phyloP scores from a whole-genome alignment of 2,329 filamentous ascomycete genomes.

The Phoma sp. region DNA sequence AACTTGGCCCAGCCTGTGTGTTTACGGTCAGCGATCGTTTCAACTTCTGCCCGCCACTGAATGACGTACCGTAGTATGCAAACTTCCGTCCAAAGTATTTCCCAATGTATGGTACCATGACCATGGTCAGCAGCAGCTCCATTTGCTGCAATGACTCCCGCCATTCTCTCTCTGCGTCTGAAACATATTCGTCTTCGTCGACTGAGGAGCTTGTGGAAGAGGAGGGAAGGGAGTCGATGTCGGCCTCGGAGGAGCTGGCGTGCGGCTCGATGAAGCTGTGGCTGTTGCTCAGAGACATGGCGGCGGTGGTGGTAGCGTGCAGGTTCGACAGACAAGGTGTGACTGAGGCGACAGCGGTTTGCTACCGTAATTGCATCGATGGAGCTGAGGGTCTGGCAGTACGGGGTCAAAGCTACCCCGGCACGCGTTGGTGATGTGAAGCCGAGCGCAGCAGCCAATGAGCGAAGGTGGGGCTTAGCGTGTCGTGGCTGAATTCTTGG shows the following conservation, averaged over 20 bases:
- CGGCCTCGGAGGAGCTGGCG: conserved; percentile 42
- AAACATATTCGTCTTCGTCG: conserved; percentile 66
- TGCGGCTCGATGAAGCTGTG: conserved; percentile 47
- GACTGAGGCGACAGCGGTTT: neutral
- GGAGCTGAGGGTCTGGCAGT: conserved; percentile 3
- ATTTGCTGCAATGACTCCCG: conserved; percentile 91
- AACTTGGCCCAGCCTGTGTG: conserved; percentile 89
- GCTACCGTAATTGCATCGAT: conserved; percentile 33
- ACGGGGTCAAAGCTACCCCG: conserved; percentile 18
- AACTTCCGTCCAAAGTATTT: conserved; percentile 95
- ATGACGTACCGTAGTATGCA: conserved; percentile 87
- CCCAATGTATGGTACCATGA: conserved; percentile 88
- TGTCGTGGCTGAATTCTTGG: conserved; percentile 23
- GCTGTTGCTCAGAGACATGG: conserved; percentile 48
- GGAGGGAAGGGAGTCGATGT: conserved; percentile 58
- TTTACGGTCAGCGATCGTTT: conserved; percentile 3
- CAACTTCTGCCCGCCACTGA: neutral
- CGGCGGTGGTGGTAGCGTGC: neutral
- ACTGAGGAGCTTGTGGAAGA: conserved; percentile 59
- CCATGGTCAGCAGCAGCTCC: conserved; percentile 91
- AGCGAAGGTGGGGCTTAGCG: conserved; percentile 33
- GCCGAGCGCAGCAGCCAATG: conserved; percentile 30
- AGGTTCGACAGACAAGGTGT: neutral
- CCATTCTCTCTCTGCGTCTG: conserved; percentile 94
- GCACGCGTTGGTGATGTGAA: conserved; percentile 26